These are phyloP conservation scores for Suillus clintonianus DNA, from an alignment of 768 basidiomycete genomes.

Conservation along the genomic window DNA sequence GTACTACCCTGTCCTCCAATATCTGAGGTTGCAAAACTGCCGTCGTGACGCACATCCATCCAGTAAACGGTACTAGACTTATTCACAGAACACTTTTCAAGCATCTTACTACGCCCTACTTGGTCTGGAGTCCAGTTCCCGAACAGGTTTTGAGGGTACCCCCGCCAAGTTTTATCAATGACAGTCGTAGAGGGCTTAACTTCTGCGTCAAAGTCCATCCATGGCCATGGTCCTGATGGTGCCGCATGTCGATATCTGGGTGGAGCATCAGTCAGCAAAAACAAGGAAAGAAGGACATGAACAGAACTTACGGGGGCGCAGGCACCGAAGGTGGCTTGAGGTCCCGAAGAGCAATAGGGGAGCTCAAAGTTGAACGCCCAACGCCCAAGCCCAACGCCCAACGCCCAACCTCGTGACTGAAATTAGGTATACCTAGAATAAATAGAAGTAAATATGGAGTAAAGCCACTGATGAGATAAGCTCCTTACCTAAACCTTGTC, in stretches of 20 bases:
- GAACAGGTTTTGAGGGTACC: constrained; percentile 32
- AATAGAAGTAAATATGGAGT: no score
- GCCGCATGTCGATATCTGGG: constrained; percentile 20
- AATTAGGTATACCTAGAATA: no score
- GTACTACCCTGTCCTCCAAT: not conserved
- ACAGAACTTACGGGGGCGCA: not conserved
- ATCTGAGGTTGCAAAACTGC: constrained; percentile 9
- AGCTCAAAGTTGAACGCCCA: no score
- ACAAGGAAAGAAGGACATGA: no score
- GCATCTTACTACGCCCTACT: constrained; percentile 32
- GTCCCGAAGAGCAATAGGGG: not conserved
- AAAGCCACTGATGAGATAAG: no score
- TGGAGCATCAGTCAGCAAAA: not conserved
- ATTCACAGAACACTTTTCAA: constrained; percentile 17
- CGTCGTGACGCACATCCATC: constrained; percentile 21
- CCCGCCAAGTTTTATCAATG: not conserved
- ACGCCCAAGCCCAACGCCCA: no score
- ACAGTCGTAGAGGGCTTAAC: not conserved
- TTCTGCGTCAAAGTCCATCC: constrained; percentile 21
- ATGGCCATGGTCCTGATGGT: constrained; percentile 37
- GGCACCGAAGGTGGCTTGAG: not conserved
- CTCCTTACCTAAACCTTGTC: no score
- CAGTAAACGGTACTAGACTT: constrained; percentile 21
- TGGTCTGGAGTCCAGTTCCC: constrained; percentile 34
- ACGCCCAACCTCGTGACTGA: no score